A percentile compares a stretch with the other conserved stretches of the same genome.
Conservation (phyloP, 495 filamentous ascomycete genomes). For the Daldinia decipiens region DNA sequence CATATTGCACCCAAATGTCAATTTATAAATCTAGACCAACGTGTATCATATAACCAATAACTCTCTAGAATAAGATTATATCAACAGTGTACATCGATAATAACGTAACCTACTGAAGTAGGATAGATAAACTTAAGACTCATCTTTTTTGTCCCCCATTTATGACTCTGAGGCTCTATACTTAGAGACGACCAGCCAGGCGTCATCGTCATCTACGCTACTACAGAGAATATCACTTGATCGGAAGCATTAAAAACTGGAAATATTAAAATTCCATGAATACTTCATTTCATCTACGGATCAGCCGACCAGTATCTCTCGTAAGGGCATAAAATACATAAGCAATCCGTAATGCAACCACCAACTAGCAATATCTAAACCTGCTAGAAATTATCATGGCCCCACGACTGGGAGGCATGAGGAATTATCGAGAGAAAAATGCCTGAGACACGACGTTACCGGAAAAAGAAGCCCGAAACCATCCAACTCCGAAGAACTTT, state of each 20-base stretch:
- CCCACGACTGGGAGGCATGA: conserved; percentile 41
- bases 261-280: conserved; percentile 21
- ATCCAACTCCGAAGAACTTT: conserved; percentile 60
- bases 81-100: no score
- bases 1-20: no score
- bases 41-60: no score
- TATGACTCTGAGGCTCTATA: no score
- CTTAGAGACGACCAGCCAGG: no score
- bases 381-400: conserved; percentile 37
- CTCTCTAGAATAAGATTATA: no score
- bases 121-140: no score
- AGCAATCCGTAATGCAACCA: conserved; percentile 38
- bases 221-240: background rate
- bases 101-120: no score
- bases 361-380: conserved; percentile 26
- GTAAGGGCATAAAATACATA: conserved; percentile 50
- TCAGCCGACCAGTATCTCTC: conserved; percentile 47
- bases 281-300: conserved; percentile 44
- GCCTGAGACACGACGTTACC: conserved; percentile 50
- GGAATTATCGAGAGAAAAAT: conserved; percentile 48
- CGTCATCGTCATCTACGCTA: background rate
- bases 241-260: background rate
- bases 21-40: no score
- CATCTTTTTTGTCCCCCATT: no score
- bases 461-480: conserved; percentile 50